Percentiles rank a stretch among this genome's conserved stretches.
Conservation (phyloP, 2,329 filamentous ascomycete genomes). For the Alternaria sp. region DNA sequence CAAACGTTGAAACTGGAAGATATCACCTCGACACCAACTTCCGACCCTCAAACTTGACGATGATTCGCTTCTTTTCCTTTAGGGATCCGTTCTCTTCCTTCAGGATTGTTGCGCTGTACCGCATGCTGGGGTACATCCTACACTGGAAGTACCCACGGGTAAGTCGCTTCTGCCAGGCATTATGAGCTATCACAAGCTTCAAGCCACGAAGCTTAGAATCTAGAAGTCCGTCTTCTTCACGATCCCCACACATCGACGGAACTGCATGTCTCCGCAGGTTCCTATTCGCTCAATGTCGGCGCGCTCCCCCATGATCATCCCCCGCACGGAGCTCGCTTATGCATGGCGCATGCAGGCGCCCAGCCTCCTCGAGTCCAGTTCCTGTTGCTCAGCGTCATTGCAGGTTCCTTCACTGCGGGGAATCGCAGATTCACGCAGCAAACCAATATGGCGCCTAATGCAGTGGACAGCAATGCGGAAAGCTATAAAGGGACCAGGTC, state of each 20-base stretch:
- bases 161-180: not conserved
- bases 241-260: not conserved
- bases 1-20: not conserved
- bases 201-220: conserved; percentile 4
- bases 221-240: not conserved
- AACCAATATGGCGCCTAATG: conserved; percentile 1
- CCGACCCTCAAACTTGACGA: not conserved
- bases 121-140: not conserved
- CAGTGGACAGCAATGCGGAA: not conserved
- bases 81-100: not conserved
- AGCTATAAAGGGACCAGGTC: conserved; percentile 4
- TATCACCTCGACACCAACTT: not conserved
- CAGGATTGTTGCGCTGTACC: not conserved
- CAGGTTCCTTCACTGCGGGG: conserved; percentile 17
- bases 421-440: not conserved
- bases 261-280: not conserved
- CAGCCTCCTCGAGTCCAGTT: not conserved
- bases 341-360: conserved; percentile 3
- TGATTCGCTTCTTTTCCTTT: not conserved
- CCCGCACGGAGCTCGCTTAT: conserved; percentile 16
- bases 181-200: conserved; percentile 9
- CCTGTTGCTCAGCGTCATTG: conserved; percentile 22
- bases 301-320: conserved; percentile 12
- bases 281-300: conserved; percentile 32
- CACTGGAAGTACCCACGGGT: not conserved